Evolutionary conservation across 1,284 basidiomycete species (phyloP), one percentile per base, ranked within the genome.

Genomic region (Trametes polyzona): DNA sequence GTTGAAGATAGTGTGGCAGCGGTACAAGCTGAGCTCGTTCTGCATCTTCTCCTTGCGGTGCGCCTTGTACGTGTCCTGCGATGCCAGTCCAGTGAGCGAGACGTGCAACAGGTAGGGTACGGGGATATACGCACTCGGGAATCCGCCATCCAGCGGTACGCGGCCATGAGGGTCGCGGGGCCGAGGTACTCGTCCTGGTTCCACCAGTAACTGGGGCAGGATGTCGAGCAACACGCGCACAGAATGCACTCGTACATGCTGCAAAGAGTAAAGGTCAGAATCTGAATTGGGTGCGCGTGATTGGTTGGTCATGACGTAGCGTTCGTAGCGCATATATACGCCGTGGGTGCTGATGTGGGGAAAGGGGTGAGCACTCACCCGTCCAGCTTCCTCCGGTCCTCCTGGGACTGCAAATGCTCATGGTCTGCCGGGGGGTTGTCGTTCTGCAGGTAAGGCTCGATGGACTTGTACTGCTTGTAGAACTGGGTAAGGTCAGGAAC

Each of bases 401-500:
- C 95, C 43, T 77, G 87, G 21, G 90, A 91, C 78, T 99, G 96
- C 57, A 96, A 78, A 81, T 88, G 91, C 79, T 96, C 94, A 59
- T 74, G 87, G 63, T 90, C 78, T 62, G 81, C 90, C 3, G 95
- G 95, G 1, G 88, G 87, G 75, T 92, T 94, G 74, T 95, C 90
- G 75, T 95, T 95, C 81, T 96, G 89, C 43, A 97, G 83, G 80
- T 87, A 97, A 8, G 94, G 95, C 76, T 99, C 89, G 74, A 99
- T 98, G 36, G 95, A 96, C 79, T 98, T 98, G 92, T 99, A 98
- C 76, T 99, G 96, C 78, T 99, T 98, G 88, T 96, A 97, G 83
- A 95, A 96, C 64, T 88, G 87, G 11, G 91, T 93, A 64, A 95
- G 80, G 77, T 91, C 87, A 8, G 88, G 94, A 2, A 99, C 94